These are phyloP conservation scores for Candida sp. DNA, from an alignment of 1,139 yeast species.

Conservation along the genomic window DNA sequence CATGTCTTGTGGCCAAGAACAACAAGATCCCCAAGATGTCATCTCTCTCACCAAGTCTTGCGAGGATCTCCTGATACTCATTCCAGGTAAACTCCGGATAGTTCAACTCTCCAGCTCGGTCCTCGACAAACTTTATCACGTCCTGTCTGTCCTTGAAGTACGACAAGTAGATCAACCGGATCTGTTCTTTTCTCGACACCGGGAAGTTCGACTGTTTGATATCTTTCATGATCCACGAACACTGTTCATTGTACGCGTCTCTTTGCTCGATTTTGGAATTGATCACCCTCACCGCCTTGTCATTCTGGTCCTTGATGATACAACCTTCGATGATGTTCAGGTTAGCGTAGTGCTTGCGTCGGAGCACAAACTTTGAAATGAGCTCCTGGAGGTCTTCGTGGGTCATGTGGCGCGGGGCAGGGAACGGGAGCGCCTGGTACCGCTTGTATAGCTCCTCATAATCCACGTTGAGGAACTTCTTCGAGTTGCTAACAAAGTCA, in stretches of 20 bases:
- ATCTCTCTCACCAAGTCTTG: slow-evolving; percentile 8
- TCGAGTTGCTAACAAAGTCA: slow-evolving; percentile 13
- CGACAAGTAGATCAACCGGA: slow-evolving; percentile 28
- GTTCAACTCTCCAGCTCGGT: slow-evolving; percentile 12
- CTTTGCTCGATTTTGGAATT: slow-evolving; percentile 14
- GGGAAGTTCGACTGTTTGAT: slow-evolving; percentile 28
- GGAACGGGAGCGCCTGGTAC: slow-evolving; percentile 39
- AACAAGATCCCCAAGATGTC: slow-evolving; percentile 19
- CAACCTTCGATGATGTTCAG: slow-evolving; percentile 4
- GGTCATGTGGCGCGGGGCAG: slow-evolving; percentile 34
- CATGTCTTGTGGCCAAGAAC: slow-evolving; percentile 30
- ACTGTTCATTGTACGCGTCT: slow-evolving; percentile 21
- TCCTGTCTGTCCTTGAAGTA: slow-evolving; percentile 35
- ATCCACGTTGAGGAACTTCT: slow-evolving; percentile 23
- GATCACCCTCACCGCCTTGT: not conserved
- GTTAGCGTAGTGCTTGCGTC: slow-evolving; percentile 7
- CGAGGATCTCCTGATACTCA: slow-evolving; percentile 21
- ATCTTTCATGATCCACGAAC: slow-evolving; percentile 31
- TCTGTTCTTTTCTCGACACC: slow-evolving; percentile 34
- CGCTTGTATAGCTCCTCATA: slow-evolving; percentile 31
- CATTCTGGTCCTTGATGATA: not conserved
- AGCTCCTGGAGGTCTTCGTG: slow-evolving; percentile 44
- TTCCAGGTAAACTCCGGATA: slow-evolving; percentile 22
- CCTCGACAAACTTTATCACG: slow-evolving; percentile 12
- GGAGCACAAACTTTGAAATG: slow-evolving; percentile 26